phyloP scores from a whole-genome alignment of 345 rosid genomes.

The Boechera stricta region DNA sequence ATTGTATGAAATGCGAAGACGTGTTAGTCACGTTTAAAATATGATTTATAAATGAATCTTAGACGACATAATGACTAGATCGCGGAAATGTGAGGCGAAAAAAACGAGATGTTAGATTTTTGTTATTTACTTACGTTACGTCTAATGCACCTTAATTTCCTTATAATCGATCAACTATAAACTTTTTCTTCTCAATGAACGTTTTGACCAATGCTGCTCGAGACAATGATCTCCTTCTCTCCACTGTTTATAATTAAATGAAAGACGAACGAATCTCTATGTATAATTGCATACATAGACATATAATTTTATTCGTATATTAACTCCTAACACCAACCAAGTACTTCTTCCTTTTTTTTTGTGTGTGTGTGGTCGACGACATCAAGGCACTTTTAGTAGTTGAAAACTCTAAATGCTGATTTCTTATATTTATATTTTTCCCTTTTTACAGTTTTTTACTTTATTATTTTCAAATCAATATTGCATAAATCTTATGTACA shows the following conservation, averaged over 20 bases:
- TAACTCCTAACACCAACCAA: too few species aligned
- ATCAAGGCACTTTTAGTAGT: too few species aligned
- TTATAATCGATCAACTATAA: background rate
- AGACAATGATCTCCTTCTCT: background rate
- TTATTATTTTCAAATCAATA: too few species aligned
- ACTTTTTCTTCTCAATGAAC: background rate
- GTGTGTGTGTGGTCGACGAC: too few species aligned
- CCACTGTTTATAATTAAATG: background rate
- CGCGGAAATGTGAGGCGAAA: background rate
- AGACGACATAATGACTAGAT: constrained; percentile 15
- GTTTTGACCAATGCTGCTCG: background rate
- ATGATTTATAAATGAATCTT: background rate
- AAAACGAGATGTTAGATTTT: constrained; percentile 4
- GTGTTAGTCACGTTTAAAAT: constrained; percentile 9
- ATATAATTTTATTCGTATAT: background rate
- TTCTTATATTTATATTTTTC: too few species aligned
- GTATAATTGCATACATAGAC: background rate
- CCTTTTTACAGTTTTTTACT: too few species aligned
- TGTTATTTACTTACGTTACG: background rate
- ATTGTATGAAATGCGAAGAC: constrained; percentile 5
- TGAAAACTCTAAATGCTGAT: too few species aligned
- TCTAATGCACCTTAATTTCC: background rate
- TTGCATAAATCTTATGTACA: too few species aligned
- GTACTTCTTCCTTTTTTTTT: too few species aligned
- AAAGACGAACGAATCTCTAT: background rate